Base-by-base conservation (phyloP, 129 eudicot species). In the Flaveria linearis region DNA sequence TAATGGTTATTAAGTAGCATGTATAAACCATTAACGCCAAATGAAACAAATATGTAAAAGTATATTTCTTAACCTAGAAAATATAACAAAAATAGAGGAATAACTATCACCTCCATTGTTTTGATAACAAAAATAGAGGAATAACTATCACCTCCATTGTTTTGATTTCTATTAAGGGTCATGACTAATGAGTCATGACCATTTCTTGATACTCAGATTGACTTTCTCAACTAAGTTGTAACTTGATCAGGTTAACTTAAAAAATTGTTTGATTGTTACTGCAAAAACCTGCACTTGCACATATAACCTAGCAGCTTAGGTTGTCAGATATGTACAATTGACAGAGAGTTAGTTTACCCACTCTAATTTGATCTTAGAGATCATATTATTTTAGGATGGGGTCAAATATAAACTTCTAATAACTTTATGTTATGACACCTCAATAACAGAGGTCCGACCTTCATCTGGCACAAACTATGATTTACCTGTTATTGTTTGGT, bases 321-420 rank as follows among this genome's bases (percentile, higher is more conserved):
- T 46, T 69, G 52, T 69, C 74, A 69, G 58, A 69, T 69, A 46
- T 46, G 61, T 47, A 51, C 57, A 14, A 23, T 69, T 70, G 23
- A 70, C 61, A 70, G 13, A 39, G 30, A 63, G 45, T 30, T 63
- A 15, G 46, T 30, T 64, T 64, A 36, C 69, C 69, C 69, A 70
- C 61, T 23, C 25, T 16, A 26, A 71, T 51, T 42, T 51, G 46
- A 71, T 51, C 30, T 26, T 51, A 4, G n/a, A 16, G n/a, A 51
- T 30, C 41, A 25, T 15, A 25, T 30, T 47, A 36, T 39, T 17
- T 17, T 8, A 17, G 51, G 18, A 22, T 22, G 30, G 30, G 50
- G 50, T 9, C 8, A 45, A 45, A 9, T 6, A 45, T 9, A 45
- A 45, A 45, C 14, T 45, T 45, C 3, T 45, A 45, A 9, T 45